Conservation (phyloP, 176 grass and related monocot species). For the Carex pumila region DNA sequence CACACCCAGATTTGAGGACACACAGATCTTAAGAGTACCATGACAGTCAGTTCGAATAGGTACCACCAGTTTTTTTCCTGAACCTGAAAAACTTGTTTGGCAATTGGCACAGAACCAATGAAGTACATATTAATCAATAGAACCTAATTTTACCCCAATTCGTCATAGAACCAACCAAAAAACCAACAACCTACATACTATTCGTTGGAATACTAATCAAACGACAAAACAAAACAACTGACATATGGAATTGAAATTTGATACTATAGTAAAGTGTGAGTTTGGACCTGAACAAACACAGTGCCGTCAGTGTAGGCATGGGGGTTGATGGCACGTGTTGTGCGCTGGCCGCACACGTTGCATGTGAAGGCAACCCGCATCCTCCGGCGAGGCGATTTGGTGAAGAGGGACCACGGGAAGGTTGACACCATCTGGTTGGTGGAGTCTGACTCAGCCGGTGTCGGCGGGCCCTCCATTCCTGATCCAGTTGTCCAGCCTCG, state of each 20-base stretch:
- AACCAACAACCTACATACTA: neutral
- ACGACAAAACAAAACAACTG: neutral
- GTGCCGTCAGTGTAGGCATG: conserved; percentile 91
- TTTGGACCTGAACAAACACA: conserved; percentile 78
- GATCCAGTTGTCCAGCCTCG: conserved; percentile 97
- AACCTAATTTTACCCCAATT: neutral
- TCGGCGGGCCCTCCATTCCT: conserved; percentile 80
- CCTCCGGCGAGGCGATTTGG: conserved; percentile 68
- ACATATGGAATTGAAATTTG: neutral
- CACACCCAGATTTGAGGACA: neutral
- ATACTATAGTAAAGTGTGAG: too few relatives aligned
- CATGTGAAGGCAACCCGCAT: conserved; percentile 97
- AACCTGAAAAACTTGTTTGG: neutral
- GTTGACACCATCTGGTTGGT: conserved; percentile 37
- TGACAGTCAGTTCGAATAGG: neutral
- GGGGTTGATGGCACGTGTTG: conserved; percentile 92
- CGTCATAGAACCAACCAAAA: neutral
- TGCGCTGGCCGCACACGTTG: conserved; percentile 87
- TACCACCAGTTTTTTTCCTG: neutral
- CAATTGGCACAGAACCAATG: neutral
- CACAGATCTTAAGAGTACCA: neutral
- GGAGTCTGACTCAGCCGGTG: conserved; percentile 28
- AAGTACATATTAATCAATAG: neutral
- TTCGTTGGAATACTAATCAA: neutral
- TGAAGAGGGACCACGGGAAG: conserved; percentile 94